Evolutionary conservation across 192 early-diverging fungal genomes (phyloP).

Genomic region (Coemansia brasiliensis): DNA sequence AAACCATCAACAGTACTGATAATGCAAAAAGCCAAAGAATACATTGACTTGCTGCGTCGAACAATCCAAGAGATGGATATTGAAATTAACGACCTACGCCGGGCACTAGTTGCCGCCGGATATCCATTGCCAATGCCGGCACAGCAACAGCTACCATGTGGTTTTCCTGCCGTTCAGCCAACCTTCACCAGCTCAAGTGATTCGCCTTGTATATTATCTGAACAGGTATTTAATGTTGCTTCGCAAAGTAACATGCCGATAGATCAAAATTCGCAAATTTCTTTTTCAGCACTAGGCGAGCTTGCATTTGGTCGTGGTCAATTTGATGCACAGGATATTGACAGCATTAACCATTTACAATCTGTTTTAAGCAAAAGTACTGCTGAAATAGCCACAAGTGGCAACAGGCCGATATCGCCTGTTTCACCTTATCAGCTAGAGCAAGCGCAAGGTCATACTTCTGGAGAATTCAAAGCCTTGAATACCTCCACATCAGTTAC

Average conservation of each 20-base stretch:
- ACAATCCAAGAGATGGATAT: constrained; percentile 53
- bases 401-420: constrained; percentile 38
- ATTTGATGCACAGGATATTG: constrained; percentile 35
- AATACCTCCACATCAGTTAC: constrained; percentile 8
- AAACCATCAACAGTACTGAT: constrained; percentile 56
- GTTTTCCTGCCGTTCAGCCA: constrained; percentile 21
- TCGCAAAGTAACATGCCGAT: constrained; percentile 23
- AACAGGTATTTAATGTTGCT: constrained; percentile 35
- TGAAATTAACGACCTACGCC: constrained; percentile 51
- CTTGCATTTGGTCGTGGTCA: constrained; percentile 29
- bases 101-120: constrained; percentile 50
- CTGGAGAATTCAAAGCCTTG: constrained; percentile 31
- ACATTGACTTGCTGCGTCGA: constrained; percentile 50
- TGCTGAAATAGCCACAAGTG: constrained; percentile 13
- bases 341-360: constrained; percentile 38
- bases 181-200: constrained; percentile 28
- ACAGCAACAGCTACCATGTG: constrained; percentile 37
- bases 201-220: constrained; percentile 25
- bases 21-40: constrained; percentile 58
- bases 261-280: constrained; percentile 30
- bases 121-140: constrained; percentile 50
- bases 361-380: constrained; percentile 35
- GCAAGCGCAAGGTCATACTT: constrained; percentile 31
- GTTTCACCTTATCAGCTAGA: constrained; percentile 53
- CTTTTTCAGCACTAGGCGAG: constrained; percentile 34